Conservation (phyloP, 2,329 filamentous ascomycete genomes). For the Keithomyces neogunnii region DNA sequence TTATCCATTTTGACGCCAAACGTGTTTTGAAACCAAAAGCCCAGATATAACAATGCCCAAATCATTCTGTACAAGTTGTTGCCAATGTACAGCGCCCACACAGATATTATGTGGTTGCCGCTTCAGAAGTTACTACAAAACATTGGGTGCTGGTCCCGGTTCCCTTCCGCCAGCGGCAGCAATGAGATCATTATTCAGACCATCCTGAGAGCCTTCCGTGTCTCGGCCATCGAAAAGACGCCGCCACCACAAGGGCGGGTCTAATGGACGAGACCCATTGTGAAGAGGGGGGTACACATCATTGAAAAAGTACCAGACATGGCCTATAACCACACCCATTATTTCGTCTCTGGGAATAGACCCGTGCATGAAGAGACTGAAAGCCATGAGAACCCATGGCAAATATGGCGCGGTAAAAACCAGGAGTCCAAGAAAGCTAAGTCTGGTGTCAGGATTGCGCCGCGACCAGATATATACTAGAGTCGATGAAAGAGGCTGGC, state of each 20-base stretch:
- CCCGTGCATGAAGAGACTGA: conserved; percentile 86
- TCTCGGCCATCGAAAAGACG: conserved; percentile 64
- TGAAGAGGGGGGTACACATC: conserved; percentile 94
- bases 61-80: not conserved
- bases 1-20: no score
- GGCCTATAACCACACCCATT: conserved; percentile 87
- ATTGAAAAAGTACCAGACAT: conserved; percentile 96
- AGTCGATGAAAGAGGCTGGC: conserved; percentile 85
- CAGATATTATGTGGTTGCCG: not conserved
- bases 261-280: conserved; percentile 73
- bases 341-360: conserved; percentile 92
- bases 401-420: conserved; percentile 92
- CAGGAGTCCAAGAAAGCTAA: conserved; percentile 81
- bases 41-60: not conserved
- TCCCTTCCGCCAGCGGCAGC: conserved; percentile 39
- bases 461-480: conserved; percentile 98
- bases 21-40: no score
- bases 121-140: not conserved
- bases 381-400: conserved; percentile 90
- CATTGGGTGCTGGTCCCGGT: not conserved
- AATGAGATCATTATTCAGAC: conserved; percentile 54
- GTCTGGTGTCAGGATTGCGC: conserved; percentile 81
- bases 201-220: conserved; percentile 39
- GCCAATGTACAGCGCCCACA: not conserved
- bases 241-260: conserved; percentile 86